Percentiles rank a stretch among this genome's conserved stretches.
Evolutionary conservation across 2,329 filamentous ascomycete genomes (phyloP).

Genomic region (Elsinoe necatrix): DNA sequence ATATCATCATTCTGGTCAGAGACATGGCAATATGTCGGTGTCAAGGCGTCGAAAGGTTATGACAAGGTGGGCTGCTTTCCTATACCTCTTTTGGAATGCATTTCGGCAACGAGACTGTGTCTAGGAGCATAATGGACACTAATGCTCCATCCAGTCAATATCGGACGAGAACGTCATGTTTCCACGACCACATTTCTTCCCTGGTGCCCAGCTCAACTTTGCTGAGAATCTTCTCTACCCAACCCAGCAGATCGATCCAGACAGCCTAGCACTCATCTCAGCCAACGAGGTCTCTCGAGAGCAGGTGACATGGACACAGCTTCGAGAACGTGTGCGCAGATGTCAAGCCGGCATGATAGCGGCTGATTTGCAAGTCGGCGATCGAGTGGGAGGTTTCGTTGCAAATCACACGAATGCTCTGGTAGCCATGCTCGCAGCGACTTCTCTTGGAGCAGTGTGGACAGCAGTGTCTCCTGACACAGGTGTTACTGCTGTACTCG

Average conservation of each 20-base stretch:
- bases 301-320: slow-evolving; percentile 64
- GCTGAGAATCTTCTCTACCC: slow-evolving; percentile 92
- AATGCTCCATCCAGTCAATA: slow-evolving; percentile 50
- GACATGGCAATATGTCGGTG: slow-evolving; percentile 72
- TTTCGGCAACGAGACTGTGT: too few relatives aligned
- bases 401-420: slow-evolving; percentile 84
- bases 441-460: slow-evolving; percentile 81
- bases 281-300: slow-evolving; percentile 65
- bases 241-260: slow-evolving; percentile 47
- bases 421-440: slow-evolving; percentile 77
- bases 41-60: slow-evolving; percentile 59
- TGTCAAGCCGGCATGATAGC: slow-evolving; percentile 64
- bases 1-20: slow-evolving; percentile 74
- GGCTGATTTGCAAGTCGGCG: slow-evolving; percentile 53
- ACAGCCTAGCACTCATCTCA: slow-evolving; percentile 64
- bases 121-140: too few relatives aligned
- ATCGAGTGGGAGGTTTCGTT: slow-evolving; percentile 64
- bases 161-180: slow-evolving; percentile 64
- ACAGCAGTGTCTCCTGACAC: slow-evolving; percentile 89
- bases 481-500: slow-evolving; percentile 81
- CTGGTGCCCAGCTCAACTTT: slow-evolving; percentile 74
- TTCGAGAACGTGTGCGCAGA: slow-evolving; percentile 66
- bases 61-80: slow-evolving; percentile 43
- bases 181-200: slow-evolving; percentile 79
- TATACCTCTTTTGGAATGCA: neutral